Conservation (phyloP, 768 basidiomycete species). For the Sporobolomyces pararoseus region DNA sequence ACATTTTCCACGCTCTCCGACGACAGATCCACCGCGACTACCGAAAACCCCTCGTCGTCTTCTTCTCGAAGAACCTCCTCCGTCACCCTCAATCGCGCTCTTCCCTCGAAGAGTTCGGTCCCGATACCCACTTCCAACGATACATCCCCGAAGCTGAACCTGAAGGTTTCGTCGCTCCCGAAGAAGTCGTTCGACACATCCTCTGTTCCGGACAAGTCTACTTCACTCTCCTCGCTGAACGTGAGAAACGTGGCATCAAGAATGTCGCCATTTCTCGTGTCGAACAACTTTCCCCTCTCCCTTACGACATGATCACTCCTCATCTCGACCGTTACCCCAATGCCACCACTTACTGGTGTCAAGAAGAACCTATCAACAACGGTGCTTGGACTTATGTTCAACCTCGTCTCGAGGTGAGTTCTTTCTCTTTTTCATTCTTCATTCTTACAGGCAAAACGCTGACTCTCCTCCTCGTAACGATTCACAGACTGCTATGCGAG, state of each 20-base stretch:
- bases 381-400: conserved; percentile 97
- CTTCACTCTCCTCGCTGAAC: conserved; percentile 72
- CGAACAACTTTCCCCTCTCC: conserved; percentile 95
- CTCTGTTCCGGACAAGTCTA: conserved; percentile 75
- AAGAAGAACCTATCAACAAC: conserved; percentile 95
- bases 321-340: conserved; percentile 96
- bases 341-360: conserved; percentile 53
- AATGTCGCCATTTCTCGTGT: conserved; percentile 90
- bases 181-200: conserved; percentile 85
- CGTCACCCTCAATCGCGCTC: conserved; percentile 92
- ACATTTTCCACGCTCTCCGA: conserved; percentile 76
- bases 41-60: conserved; percentile 88
- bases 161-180: conserved; percentile 67
- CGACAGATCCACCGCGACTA: conserved; percentile 93
- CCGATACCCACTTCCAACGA: conserved; percentile 84
- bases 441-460: neutral
- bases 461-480: neutral
- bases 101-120: conserved; percentile 77
- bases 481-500: conserved; percentile 72
- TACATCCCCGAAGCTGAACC: conserved; percentile 81
- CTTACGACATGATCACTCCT: conserved; percentile 87
- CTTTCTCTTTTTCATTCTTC: neutral
- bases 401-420: conserved; percentile 36
- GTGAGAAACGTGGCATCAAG: conserved; percentile 80
- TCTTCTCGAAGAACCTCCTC: conserved; percentile 95